Conservation (phyloP, 768 basidiomycete genomes). For the Kwoniella sp. region DNA sequence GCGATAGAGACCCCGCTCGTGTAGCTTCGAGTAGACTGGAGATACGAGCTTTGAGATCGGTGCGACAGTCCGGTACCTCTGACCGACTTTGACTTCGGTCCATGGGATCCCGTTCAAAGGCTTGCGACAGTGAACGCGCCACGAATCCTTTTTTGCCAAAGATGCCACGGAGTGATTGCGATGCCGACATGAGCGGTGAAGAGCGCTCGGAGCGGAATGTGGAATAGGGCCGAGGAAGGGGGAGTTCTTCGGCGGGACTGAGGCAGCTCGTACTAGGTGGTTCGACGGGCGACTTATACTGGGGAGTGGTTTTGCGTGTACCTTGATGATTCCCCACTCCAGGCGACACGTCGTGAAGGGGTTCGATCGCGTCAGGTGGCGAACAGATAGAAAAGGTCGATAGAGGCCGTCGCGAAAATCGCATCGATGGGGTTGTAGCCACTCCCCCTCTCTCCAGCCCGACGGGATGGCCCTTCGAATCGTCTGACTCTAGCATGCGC, state of each 20-base stretch:
- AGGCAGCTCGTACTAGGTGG: too few relatives aligned
- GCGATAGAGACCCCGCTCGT: background rate
- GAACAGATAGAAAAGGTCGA: constrained; percentile 27
- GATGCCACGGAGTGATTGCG: constrained; percentile 4
- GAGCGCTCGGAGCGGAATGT: constrained; percentile 11
- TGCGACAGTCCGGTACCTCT: too few relatives aligned
- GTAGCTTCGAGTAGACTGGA: constrained; percentile 15
- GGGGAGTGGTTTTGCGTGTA: background rate
- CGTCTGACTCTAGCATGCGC: too few relatives aligned
- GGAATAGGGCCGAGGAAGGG: background rate
- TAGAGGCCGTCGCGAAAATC: constrained; percentile 3
- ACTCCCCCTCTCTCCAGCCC: constrained; percentile 1
- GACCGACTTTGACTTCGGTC: too few relatives aligned
- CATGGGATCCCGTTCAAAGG: constrained; percentile 13
- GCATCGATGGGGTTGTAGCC: constrained; percentile 7
- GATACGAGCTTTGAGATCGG: constrained; percentile 8
- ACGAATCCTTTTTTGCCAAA: constrained; percentile 18
- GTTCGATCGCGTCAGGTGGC: constrained; percentile 31
- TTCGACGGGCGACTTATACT: too few relatives aligned
- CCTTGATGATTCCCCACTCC: background rate
- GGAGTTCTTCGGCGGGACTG: background rate
- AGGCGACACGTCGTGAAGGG: constrained; percentile 11
- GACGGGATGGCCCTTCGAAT: too few relatives aligned
- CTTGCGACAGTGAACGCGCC: constrained; percentile 11
- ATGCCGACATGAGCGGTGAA: constrained; percentile 15